These are phyloP conservation scores for Oenanthe javanica DNA, from an alignment of 140 eudicot species.

Conservation along the genomic window DNA sequence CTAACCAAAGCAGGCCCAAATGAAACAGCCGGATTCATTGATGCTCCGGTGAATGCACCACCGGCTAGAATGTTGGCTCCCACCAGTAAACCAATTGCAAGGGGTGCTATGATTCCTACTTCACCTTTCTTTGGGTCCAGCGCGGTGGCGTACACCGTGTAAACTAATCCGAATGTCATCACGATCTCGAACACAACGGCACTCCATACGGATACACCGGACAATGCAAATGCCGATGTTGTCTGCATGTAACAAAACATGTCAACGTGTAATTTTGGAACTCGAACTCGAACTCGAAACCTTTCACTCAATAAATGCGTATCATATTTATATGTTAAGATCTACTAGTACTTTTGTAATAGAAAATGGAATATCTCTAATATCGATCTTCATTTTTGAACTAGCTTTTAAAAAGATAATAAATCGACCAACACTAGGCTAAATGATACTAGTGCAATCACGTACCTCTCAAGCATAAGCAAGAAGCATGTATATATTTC, in stretches of 20 bases:
- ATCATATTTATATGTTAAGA: too few relatives aligned
- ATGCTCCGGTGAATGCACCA: constrained; percentile 62
- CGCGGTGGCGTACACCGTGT: constrained; percentile 43
- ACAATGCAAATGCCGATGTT: constrained; percentile 21
- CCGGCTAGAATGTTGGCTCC: constrained; percentile 69
- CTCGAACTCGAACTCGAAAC: too few relatives aligned
- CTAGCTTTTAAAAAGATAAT: too few relatives aligned
- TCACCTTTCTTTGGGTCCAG: constrained; percentile 46
- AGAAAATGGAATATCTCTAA: too few relatives aligned
- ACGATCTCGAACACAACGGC: constrained; percentile 34
- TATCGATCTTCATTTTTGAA: too few relatives aligned
- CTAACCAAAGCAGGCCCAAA: constrained; percentile 64
- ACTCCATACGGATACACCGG: constrained; percentile 31
- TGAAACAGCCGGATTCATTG: constrained; percentile 65
- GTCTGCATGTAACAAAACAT: constrained; percentile 17
- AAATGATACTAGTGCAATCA: too few relatives aligned
- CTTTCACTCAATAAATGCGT: too few relatives aligned
- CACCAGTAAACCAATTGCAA: constrained; percentile 55
- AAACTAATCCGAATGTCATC: constrained; percentile 38
- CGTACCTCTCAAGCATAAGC: too few relatives aligned
- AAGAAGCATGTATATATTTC: too few relatives aligned
- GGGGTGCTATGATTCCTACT: constrained; percentile 42
- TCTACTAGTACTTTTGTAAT: too few relatives aligned
- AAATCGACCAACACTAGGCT: too few relatives aligned
- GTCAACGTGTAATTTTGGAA: not conserved